Conservation (phyloP, 1,284 basidiomycete species). For the Wallemia hederae region DNA sequence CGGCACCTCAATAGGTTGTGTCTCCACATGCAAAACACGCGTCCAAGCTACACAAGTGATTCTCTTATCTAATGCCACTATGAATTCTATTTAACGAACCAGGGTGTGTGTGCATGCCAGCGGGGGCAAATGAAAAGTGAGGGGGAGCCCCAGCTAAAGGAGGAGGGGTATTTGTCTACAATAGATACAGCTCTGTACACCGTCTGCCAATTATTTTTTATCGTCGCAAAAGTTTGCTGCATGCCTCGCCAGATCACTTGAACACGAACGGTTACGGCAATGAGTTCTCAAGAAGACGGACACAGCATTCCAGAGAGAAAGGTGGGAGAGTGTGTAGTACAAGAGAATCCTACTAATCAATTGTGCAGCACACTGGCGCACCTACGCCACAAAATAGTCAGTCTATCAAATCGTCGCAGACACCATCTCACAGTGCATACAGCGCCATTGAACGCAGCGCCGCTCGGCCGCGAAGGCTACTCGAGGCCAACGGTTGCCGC, state of each 20-base stretch:
- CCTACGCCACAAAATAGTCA: neutral
- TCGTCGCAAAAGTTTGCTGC: too few species aligned
- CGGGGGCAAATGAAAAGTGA: neutral
- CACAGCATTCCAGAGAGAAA: neutral
- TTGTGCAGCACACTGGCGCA: neutral
- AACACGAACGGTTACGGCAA: neutral
- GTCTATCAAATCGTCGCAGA: neutral
- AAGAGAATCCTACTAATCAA: too few species aligned
- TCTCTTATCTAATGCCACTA: neutral
- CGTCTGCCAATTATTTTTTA: too few species aligned
- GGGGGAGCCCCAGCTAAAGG: too few species aligned
- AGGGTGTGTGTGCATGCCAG: neutral
- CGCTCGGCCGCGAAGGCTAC: neutral
- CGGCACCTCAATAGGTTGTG: too few species aligned
- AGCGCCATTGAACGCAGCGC: neutral
- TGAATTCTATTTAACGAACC: neutral
- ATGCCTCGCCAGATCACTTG: too few species aligned
- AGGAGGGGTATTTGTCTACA: too few species aligned
- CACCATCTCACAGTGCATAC: neutral
- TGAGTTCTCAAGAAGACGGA: neutral
- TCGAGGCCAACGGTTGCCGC: neutral
- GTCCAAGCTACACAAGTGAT: neutral
- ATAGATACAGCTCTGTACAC: too few species aligned
- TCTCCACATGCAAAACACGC: neutral
- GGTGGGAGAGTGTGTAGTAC: neutral